A percentile compares a stretch with the other conserved stretches of the same genome.
phyloP scores from a whole-genome alignment of 1,284 basidiomycete genomes.

The Hypsizygus ulmarius region DNA sequence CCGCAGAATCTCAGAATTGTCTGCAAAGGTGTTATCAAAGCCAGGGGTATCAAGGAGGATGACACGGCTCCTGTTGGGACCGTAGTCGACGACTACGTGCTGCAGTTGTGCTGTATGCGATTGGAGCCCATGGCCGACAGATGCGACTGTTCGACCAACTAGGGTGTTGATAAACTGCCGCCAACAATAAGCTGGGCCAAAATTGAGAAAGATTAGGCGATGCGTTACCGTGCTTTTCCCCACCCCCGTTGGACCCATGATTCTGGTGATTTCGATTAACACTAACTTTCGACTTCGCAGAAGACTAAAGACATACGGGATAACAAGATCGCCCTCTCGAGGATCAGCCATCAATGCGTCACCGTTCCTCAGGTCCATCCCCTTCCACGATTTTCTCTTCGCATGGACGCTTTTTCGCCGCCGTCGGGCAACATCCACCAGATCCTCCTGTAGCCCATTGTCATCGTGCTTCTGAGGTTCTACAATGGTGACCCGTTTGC shows the following conservation, averaged over 20 bases:
- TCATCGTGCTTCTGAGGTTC: too few relatives aligned
- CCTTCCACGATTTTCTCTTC: constrained; percentile 9
- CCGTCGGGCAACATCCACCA: constrained; percentile 2
- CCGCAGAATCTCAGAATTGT: constrained; percentile 19
- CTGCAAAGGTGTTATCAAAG: constrained; percentile 19
- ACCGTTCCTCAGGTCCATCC: constrained; percentile 6
- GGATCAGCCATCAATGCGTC: constrained; percentile 10
- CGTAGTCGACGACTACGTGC: constrained; percentile 3
- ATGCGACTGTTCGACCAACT: constrained; percentile 3
- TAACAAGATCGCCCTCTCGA: constrained; percentile 10
- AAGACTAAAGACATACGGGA: constrained; percentile 4
- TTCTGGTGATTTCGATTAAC: constrained; percentile 7
- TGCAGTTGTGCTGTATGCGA: constrained; percentile 14
- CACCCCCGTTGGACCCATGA: constrained; percentile 25
- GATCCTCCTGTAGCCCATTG: neutral
- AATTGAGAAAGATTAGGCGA: neutral
- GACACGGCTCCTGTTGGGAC: constrained; percentile 9
- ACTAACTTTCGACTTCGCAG: neutral
- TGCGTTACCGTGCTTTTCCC: constrained; percentile 20
- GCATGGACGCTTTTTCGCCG: neutral
- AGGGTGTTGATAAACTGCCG: constrained; percentile 18
- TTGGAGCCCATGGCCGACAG: constrained; percentile 12
- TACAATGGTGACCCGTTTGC: too few relatives aligned
- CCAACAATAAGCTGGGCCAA: neutral
- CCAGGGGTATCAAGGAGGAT: constrained; percentile 26